A percentile compares a stretch with the other conserved stretches of the same genome.
Evolutionary conservation across 2,329 filamentous ascomycete genomes (phyloP).

Genomic region (Hypoxylon sp.): DNA sequence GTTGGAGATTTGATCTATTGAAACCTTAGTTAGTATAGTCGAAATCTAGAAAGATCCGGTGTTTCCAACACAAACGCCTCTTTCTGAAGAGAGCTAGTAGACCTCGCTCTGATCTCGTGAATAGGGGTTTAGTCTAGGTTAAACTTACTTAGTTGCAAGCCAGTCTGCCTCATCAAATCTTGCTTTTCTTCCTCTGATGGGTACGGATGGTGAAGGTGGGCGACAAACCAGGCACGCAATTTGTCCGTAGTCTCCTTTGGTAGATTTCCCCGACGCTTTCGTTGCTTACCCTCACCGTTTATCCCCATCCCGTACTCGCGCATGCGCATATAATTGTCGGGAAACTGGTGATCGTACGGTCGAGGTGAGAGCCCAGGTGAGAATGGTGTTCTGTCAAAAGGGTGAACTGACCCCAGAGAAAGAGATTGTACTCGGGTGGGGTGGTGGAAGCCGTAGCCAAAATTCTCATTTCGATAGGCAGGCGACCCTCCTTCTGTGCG

Average conservation of each 20-base stretch:
- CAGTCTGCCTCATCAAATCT: slow-evolving; percentile 80
- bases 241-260: slow-evolving; percentile 92
- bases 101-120: slow-evolving; percentile 5
- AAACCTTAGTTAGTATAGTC: slow-evolving; percentile 38
- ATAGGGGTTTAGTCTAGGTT: not conserved
- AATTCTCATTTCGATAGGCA: slow-evolving; percentile 54
- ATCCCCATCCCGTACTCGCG: slow-evolving; percentile 57
- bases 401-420: slow-evolving; percentile 59
- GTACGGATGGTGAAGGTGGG: slow-evolving; percentile 85
- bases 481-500: slow-evolving; percentile 52
- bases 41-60: no score
- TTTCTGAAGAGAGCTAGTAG: slow-evolving; percentile 9
- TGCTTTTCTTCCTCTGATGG: slow-evolving; percentile 91
- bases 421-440: slow-evolving; percentile 61
- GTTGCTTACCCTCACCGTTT: slow-evolving; percentile 63
- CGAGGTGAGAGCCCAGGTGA: slow-evolving; percentile 57
- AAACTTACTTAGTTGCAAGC: slow-evolving; percentile 80
- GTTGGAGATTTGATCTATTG: slow-evolving; percentile 77
- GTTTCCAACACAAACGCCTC: slow-evolving; percentile 11
- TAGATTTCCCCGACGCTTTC: slow-evolving; percentile 83
- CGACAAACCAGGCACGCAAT: slow-evolving; percentile 82
- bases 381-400: slow-evolving; percentile 61
- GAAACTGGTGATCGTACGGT: slow-evolving; percentile 58
- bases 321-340: slow-evolving; percentile 58
- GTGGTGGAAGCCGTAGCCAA: slow-evolving; percentile 59